These are phyloP conservation scores for Kalanchoe fedtschenkoi DNA, from an alignment of 164 flowering plant species.

Conservation along the genomic window DNA sequence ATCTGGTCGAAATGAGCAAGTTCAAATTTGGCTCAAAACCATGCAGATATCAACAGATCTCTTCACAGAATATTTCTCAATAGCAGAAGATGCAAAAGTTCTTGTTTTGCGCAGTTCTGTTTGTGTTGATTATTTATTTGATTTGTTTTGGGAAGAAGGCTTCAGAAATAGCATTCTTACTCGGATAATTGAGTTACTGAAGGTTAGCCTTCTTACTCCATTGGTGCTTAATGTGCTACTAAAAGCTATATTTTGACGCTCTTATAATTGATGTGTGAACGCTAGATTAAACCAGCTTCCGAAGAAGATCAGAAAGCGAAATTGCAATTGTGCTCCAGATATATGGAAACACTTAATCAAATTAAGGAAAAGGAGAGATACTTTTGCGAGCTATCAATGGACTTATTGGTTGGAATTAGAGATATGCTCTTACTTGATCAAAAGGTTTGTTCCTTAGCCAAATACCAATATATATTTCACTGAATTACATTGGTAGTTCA, in stretches of 20 bases:
- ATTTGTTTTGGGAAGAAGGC: conserved; percentile 77
- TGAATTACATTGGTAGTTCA: no score
- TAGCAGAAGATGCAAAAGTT: conserved; percentile 54
- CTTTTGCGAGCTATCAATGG: conserved; percentile 61
- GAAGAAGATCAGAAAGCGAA: conserved; percentile 63
- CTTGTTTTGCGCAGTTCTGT: conserved; percentile 44
- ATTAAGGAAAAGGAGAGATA: conserved; percentile 60
- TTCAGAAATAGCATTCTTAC: conserved; percentile 49
- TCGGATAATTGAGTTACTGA: conserved; percentile 66
- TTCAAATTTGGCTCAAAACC: conserved; percentile 42
- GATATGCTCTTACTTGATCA: conserved; percentile 58
- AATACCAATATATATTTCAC: conserved; percentile 10
- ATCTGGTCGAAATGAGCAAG: conserved; percentile 16
- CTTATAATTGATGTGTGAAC: conserved; percentile 5
- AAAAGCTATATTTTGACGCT: background rate
- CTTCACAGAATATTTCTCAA: conserved; percentile 41
- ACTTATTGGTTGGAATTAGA: conserved; percentile 73
- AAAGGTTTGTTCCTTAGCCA: conserved; percentile 23
- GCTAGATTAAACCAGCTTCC: conserved; percentile 48
- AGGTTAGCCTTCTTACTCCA: conserved; percentile 38
- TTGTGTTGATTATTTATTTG: conserved; percentile 74
- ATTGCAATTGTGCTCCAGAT: conserved; percentile 70
- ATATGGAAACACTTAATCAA: conserved; percentile 75
- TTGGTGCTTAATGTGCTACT: background rate
- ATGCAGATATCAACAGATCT: conserved; percentile 54